Evolutionary conservation across 2,329 filamentous ascomycete genomes (phyloP).

Genomic region (Colletotrichum trifolii): DNA sequence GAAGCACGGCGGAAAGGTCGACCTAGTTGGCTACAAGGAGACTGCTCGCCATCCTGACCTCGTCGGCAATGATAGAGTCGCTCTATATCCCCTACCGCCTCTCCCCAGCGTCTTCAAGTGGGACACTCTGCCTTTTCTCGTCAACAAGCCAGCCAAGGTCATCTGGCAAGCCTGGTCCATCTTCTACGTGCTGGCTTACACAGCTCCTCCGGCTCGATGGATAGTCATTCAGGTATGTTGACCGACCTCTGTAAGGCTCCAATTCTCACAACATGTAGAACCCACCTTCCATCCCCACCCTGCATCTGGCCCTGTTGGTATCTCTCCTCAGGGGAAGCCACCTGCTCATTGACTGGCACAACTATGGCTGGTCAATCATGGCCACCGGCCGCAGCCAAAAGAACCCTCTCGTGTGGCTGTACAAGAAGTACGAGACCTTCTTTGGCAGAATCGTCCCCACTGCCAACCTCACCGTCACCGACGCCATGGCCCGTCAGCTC

Average conservation of each 20-base stretch:
- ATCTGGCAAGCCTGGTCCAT: constrained; percentile 82
- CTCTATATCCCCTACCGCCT: constrained; percentile 75
- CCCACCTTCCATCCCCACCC: constrained; percentile 92
- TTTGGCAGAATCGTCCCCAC: constrained; percentile 75
- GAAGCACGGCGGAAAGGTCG: constrained; percentile 81
- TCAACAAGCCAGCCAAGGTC: constrained; percentile 86
- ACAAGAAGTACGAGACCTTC: constrained; percentile 80
- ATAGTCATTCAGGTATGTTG: constrained; percentile 79
- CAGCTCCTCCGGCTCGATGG: constrained; percentile 80
- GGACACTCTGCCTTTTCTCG: constrained; percentile 78
- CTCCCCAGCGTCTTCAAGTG: constrained; percentile 76
- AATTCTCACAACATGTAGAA: constrained; percentile 66
- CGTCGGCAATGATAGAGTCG: constrained; percentile 73
- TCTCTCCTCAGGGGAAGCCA: constrained; percentile 82
- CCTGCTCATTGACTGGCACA: constrained; percentile 97
- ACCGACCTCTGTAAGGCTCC: neutral
- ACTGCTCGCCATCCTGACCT: constrained; percentile 85
- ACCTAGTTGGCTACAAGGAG: constrained; percentile 91
- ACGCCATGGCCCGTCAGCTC: constrained; percentile 85
- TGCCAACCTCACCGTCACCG: constrained; percentile 87
- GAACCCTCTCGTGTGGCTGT: constrained; percentile 82
- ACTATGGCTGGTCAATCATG: constrained; percentile 96
- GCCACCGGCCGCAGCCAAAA: constrained; percentile 65
- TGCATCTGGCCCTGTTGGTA: constrained; percentile 78
- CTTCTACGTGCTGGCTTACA: constrained; percentile 78